Evolutionary conservation across 1,139 yeast genomes (phyloP).

Genomic region (Debaryomyces robertsiae): DNA sequence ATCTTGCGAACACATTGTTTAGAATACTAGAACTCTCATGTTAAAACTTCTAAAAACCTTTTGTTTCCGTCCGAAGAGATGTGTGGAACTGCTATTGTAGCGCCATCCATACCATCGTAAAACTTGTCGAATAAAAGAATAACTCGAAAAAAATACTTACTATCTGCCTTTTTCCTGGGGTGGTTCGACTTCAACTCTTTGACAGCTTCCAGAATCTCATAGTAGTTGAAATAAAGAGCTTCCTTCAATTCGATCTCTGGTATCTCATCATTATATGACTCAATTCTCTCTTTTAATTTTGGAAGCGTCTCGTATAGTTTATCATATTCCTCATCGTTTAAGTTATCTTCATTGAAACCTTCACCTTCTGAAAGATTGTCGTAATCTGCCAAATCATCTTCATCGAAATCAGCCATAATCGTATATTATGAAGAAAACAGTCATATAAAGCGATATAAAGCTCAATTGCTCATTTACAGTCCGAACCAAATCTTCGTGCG

Average conservation of each 20-base stretch:
- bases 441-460: background rate
- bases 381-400: slow-evolving; percentile 44
- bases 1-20: slow-evolving; percentile 13
- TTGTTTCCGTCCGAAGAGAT: slow-evolving; percentile 9
- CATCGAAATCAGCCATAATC: slow-evolving; percentile 24
- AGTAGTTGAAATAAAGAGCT: slow-evolving; percentile 61
- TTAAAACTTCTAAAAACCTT: slow-evolving; percentile 12
- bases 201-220: slow-evolving; percentile 56
- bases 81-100: slow-evolving; percentile 1
- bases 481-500: too few relatives aligned
- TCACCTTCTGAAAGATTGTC: slow-evolving; percentile 49
- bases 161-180: slow-evolving; percentile 40
- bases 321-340: slow-evolving; percentile 55
- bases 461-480: slow-evolving; percentile 4
- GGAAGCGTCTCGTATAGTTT: slow-evolving; percentile 48
- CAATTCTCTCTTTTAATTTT: slow-evolving; percentile 34
- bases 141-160: slow-evolving; percentile 37
- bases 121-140: slow-evolving; percentile 11
- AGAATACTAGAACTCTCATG: slow-evolving; percentile 25
- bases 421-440: background rate
- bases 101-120: slow-evolving; percentile 7
- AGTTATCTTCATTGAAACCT: slow-evolving; percentile 41
- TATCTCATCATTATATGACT: slow-evolving; percentile 45
- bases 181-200: slow-evolving; percentile 52
- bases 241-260: slow-evolving; percentile 59